A percentile compares a stretch with the other conserved stretches of the same genome.
These are phyloP conservation scores for Candida easanensis DNA, from an alignment of 805 yeast genomes.

Conservation along the genomic window DNA sequence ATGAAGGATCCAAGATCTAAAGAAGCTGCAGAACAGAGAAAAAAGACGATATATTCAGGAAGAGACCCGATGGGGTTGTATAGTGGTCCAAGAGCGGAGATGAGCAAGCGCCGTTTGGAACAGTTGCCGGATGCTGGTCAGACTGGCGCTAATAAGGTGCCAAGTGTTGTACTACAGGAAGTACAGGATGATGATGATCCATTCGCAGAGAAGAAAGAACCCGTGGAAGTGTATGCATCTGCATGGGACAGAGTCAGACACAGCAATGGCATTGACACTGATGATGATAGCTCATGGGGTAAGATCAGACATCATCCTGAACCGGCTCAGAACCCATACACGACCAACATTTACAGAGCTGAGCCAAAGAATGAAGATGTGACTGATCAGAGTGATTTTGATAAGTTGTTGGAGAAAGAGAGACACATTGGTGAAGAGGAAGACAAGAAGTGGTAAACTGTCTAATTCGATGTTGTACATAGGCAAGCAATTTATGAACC, in stretches of 20 bases:
- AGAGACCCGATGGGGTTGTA: conserved; percentile 39
- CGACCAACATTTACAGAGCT: conserved; percentile 14
- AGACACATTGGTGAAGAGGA: conserved; percentile 20
- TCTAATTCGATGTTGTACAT: neutral
- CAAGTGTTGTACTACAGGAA: neutral
- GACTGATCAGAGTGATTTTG: conserved; percentile 20
- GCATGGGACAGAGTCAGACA: conserved; percentile 39
- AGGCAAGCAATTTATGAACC: too few relatives aligned
- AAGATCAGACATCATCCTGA: conserved; percentile 24
- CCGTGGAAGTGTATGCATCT: conserved; percentile 19
- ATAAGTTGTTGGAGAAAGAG: conserved; percentile 26
- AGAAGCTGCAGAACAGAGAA: conserved; percentile 29
- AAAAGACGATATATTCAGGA: conserved; percentile 30
- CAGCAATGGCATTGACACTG: conserved; percentile 20
- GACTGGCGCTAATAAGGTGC: neutral
- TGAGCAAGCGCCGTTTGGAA: conserved; percentile 13
- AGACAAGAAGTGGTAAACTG: conserved; percentile 20
- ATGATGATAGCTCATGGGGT: conserved; percentile 25
- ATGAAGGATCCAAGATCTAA: conserved; percentile 53
- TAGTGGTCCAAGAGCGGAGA: conserved; percentile 30
- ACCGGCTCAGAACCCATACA: conserved; percentile 12
- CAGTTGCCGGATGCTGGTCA: conserved; percentile 10
- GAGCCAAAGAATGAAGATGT: neutral
- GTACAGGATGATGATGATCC: conserved; percentile 23
- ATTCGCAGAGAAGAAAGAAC: conserved; percentile 14